Conservation (phyloP, 2,329 filamentous ascomycete genomes). For the Monosporascus sp. region DNA sequence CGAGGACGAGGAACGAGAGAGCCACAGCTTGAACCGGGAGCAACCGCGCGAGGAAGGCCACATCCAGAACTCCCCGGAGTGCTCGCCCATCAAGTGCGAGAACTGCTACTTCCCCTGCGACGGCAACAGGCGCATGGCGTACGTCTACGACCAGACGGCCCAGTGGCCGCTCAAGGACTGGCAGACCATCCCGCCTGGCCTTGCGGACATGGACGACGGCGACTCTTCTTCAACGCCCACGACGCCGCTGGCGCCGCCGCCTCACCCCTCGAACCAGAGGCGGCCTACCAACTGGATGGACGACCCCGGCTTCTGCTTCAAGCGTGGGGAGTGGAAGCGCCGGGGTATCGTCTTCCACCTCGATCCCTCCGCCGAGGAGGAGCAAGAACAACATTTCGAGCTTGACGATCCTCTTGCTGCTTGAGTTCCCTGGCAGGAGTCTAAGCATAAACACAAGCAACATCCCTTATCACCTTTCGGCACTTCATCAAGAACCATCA, state of each 20-base stretch:
- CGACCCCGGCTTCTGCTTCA: conserved; percentile 22
- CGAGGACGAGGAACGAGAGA: conserved; percentile 20
- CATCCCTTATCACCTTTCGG: no score
- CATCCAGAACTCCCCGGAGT: conserved; percentile 17
- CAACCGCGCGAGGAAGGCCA: conserved; percentile 14
- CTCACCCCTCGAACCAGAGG: conserved; percentile 11
- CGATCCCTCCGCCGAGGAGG: conserved; percentile 15
- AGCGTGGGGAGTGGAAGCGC: conserved; percentile 29
- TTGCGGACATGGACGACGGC: conserved; percentile 13
- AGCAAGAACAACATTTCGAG: conserved; percentile 25
- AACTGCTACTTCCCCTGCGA: conserved; percentile 22
- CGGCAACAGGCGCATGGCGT: conserved; percentile 10
- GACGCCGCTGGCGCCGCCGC: conserved; percentile 11
- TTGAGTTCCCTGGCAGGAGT: conserved; percentile 12
- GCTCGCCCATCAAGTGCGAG: conserved; percentile 21
- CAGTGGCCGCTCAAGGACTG: conserved; percentile 31
- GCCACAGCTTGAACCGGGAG: conserved; percentile 18
- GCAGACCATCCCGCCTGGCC: conserved; percentile 23
- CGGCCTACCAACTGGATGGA: conserved; percentile 23
- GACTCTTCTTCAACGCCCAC: conserved; percentile 6
- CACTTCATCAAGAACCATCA: no score
- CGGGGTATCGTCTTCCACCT: conserved; percentile 28
- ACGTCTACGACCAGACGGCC: conserved; percentile 22
- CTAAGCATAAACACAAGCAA: neutral
- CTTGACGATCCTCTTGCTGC: conserved; percentile 6